These are phyloP conservation scores for Pichia sp. DNA, from an alignment of 1,139 yeast species.

Conservation along the genomic window DNA sequence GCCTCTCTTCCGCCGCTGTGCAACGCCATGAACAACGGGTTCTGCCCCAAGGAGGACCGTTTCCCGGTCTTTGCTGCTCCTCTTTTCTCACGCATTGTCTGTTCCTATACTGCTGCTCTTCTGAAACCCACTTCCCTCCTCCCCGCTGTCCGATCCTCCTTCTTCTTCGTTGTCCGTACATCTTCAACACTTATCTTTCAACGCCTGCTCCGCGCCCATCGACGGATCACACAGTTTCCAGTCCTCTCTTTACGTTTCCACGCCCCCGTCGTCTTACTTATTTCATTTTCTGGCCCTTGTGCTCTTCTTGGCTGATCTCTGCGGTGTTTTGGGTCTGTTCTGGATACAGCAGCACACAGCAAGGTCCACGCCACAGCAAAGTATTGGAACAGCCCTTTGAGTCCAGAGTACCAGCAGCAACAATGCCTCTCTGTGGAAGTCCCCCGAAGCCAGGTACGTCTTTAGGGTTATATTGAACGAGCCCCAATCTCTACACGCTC, in stretches of 20 bases:
- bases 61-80: background rate
- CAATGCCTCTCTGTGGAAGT: conserved; percentile 70
- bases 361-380: background rate
- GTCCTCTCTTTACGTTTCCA: too few species aligned
- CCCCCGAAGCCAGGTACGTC: conserved; percentile 57
- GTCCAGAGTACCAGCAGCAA: background rate
- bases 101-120: background rate
- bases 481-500: background rate
- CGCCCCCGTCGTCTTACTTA: too few species aligned
- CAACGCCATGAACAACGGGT: background rate
- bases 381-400: too few species aligned
- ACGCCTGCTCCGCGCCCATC: too few species aligned
- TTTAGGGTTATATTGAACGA: background rate
- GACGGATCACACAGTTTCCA: too few species aligned
- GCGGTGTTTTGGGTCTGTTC: background rate
- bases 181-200: too few species aligned
- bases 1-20: background rate
- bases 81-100: background rate
- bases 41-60: background rate
- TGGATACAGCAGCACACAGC: background rate
- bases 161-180: background rate
- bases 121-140: background rate
- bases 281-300: background rate
- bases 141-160: background rate
- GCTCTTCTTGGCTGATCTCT: background rate